These are phyloP conservation scores for Sambucus nigra DNA, from an alignment of 129 eudicot species.

Conservation along the genomic window DNA sequence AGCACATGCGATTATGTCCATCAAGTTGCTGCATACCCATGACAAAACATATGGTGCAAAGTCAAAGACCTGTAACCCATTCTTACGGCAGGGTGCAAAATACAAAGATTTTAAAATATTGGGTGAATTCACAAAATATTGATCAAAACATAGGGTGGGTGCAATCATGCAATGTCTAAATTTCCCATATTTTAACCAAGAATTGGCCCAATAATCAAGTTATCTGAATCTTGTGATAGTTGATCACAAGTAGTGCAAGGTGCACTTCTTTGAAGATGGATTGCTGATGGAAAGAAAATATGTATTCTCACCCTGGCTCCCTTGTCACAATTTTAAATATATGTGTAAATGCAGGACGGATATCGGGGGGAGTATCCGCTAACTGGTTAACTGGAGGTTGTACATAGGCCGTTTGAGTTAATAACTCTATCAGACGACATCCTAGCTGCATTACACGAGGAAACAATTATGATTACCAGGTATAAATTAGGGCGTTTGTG, in stretches of 20 bases:
- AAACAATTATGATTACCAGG: constrained; percentile 2
- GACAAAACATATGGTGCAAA: too few species aligned
- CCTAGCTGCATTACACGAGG: constrained; percentile 62
- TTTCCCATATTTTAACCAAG: not conserved
- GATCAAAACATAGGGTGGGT: not conserved
- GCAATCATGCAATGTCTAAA: not conserved
- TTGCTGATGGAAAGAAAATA: constrained; percentile 1
- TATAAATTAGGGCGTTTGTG: too few species aligned
- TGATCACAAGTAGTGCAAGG: not conserved
- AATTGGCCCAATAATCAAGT: not conserved
- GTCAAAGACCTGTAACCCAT: too few species aligned
- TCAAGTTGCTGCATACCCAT: too few species aligned
- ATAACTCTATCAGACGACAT: constrained; percentile 77
- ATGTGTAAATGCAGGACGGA: constrained; percentile 94
- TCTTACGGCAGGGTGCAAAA: too few species aligned
- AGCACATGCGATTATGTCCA: too few species aligned
- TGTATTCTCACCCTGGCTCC: constrained; percentile 52
- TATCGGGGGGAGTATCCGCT: constrained; percentile 85
- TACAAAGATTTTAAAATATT: too few species aligned
- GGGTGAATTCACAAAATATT: not conserved
- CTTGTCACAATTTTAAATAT: constrained; percentile 41
- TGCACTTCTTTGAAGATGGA: not conserved
- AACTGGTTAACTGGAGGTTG: constrained; percentile 65
- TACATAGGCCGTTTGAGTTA: constrained; percentile 80
- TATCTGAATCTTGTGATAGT: not conserved